phyloP scores from a whole-genome alignment of 768 basidiomycete genomes.

The Boletus rubroflammeus region DNA sequence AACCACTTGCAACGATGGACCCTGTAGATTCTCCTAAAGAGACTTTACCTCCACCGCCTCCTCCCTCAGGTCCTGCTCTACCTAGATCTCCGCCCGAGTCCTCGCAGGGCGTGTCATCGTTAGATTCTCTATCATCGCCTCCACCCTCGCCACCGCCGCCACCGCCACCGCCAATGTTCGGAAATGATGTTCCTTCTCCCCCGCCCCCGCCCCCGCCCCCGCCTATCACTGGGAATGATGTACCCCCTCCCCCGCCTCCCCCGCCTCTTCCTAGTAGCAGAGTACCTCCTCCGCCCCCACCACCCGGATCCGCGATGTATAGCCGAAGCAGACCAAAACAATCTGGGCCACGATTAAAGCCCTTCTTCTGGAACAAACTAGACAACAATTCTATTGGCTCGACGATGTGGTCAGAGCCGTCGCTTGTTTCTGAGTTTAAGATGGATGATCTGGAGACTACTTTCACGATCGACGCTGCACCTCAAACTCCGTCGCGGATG shows the following conservation, averaged over 20 bases:
- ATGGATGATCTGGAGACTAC: slow-evolving; percentile 71
- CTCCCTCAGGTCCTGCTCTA: slow-evolving; percentile 1
- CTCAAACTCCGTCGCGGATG: slow-evolving; percentile 40
- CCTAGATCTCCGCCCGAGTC: slow-evolving; percentile 23
- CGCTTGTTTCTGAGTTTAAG: slow-evolving; percentile 43
- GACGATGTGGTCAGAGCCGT: slow-evolving; percentile 71
- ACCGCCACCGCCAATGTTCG: slow-evolving; percentile 33
- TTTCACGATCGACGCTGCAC: slow-evolving; percentile 56
- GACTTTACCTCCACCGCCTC: slow-evolving; percentile 20
- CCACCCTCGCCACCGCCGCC: slow-evolving; percentile 36
- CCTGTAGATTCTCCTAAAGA: slow-evolving; percentile 4
- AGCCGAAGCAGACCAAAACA: slow-evolving; percentile 32
- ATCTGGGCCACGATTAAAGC: slow-evolving; percentile 59
- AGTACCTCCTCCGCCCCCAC: slow-evolving; percentile 26
- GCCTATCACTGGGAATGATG: no score
- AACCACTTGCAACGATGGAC: slow-evolving; percentile 10
- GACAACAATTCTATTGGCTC: slow-evolving; percentile 36
- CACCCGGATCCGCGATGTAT: slow-evolving; percentile 30
- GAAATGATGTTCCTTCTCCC: slow-evolving; percentile 1
- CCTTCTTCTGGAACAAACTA: slow-evolving; percentile 91
- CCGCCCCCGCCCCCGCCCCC: slow-evolving; percentile 29
- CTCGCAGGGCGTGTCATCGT: slow-evolving; percentile 14
- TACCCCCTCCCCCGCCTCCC: no score
- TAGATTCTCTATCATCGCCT: slow-evolving; percentile 25
- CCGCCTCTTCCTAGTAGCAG: slow-evolving; percentile 35